These are phyloP conservation scores for Capsicum pubescens DNA, from an alignment of 257 asterid species.

Conservation along the genomic window DNA sequence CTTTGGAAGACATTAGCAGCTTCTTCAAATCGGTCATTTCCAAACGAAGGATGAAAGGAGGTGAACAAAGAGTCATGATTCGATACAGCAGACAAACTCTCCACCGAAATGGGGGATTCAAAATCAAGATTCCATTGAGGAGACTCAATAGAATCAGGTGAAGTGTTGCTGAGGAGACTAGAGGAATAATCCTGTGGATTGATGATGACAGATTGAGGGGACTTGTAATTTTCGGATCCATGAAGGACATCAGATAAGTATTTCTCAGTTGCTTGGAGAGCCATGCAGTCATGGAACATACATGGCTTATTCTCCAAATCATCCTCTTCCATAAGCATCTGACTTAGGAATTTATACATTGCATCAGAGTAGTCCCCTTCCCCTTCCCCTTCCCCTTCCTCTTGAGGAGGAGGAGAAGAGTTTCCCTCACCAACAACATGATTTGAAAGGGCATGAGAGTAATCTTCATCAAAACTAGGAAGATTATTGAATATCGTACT, in stretches of 20 bases:
- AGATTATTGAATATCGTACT: not conserved
- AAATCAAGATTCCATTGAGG: constrained; percentile 30
- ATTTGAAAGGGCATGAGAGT: not conserved
- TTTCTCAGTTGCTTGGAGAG: constrained; percentile 46
- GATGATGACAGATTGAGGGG: not conserved
- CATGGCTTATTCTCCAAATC: constrained; percentile 44
- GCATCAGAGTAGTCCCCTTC: constrained; percentile 39
- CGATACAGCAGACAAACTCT: not conserved
- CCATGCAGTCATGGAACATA: constrained; percentile 43
- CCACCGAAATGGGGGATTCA: constrained; percentile 9
- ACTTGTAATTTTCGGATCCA: constrained; percentile 27
- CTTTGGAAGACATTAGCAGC: constrained; percentile 7
- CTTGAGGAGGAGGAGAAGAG: not conserved
- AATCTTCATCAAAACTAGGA: constrained; percentile 21
- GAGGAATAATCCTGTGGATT: constrained; percentile 15
- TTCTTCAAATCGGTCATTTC: not conserved
- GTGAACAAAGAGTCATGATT: not conserved
- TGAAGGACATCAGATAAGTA: constrained; percentile 44
- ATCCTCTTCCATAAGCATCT: constrained; percentile 51
- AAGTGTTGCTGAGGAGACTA: constrained; percentile 19
- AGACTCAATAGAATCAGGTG: constrained; percentile 31
- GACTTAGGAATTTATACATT: constrained; percentile 40
- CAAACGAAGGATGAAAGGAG: constrained; percentile 20
- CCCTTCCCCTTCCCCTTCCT: constrained; percentile 27
- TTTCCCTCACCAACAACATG: not conserved